Evolutionary conservation across 768 basidiomycete species (phyloP).

Genomic region (Podaxis sp.): DNA sequence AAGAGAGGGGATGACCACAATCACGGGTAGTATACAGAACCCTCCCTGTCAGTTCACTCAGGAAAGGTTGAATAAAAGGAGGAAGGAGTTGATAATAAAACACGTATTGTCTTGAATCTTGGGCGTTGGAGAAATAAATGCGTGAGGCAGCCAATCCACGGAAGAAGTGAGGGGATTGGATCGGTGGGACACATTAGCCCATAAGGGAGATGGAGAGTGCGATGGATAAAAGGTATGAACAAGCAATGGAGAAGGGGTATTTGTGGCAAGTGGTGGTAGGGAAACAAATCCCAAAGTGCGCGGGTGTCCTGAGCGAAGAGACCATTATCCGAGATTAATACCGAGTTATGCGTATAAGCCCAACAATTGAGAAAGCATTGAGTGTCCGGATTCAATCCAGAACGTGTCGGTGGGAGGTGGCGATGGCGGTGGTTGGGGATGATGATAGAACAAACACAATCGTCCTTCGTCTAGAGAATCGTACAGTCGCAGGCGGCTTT

Average conservation of each 20-base stretch:
- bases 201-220: not conserved
- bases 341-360: conserved; percentile 6
- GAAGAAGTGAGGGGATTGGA: not conserved
- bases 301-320: conserved; percentile 10
- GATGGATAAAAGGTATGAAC: conserved; percentile 1
- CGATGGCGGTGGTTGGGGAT: not conserved
- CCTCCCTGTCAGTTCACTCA: not conserved
- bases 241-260: not conserved
- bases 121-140: not conserved
- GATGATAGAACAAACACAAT: conserved; percentile 9
- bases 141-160: not conserved
- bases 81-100: conserved; percentile 4
- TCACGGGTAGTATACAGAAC: conserved; percentile 5
- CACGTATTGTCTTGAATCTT: conserved; percentile 9
- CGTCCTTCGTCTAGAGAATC: conserved; percentile 10
- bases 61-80: not conserved
- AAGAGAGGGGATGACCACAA: not conserved
- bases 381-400: conserved; percentile 11
- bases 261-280: not conserved
- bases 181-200: not conserved
- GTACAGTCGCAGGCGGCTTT: conserved; percentile 7
- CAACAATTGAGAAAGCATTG: conserved; percentile 8
- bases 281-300: conserved; percentile 1
- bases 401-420: not conserved
- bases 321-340: conserved; percentile 11